Evolutionary conservation across 306 rosid species (phyloP), one percentile per base, ranked within the genome.

Genomic region (Prunus armeniaca): DNA sequence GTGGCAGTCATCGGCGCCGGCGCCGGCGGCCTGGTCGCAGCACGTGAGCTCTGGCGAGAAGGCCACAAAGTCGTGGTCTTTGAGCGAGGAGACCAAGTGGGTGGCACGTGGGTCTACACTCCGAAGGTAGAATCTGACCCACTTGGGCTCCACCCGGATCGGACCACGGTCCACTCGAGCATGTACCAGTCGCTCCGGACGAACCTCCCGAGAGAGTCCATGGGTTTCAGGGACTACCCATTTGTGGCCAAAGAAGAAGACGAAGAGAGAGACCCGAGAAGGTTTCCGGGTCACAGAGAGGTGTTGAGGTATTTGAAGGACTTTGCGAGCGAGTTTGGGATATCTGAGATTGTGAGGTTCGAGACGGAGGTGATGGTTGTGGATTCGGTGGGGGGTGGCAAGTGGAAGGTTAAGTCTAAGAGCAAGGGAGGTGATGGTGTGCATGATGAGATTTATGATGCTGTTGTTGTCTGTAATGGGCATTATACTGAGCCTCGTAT

Each of bases 261-360:
- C 41, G 14, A 43, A 8, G 81, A 52, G 58, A 72, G 88, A 62
- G 88, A 87, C 62, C 81, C 73, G 51, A 77, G 88, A 78, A 84
- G 86, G 76, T 87, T 84, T 63, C 90, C 90, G 24, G 79, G 90
- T 67, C 88, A 87, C 47, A 43, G 74, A 22, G 90, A 87, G 87
- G 85, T 87, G 70, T 41, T 82, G 76, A 34, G 64, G 84, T 84
- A 84, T 78, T 68, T 87, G 72, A 68, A 80, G 67, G 88, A 87
- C 20, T 87, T 87, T 41, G 71, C 83, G 1, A n/a, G 67, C 27
- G 88, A 77, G 57, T 87, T 84, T 73, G 75, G 80, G 72, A 32
- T 87, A n/a, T 65, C 38, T 69, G 64, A 77, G 64, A 45, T 61
- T 54, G 82, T 87, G 79, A 80, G 81, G 58, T 82, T 84, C 58